Evolutionary conservation across 768 basidiomycete species (phyloP), one percentile per base, ranked within the genome.

Genomic region (Leccinum truebloodii): DNA sequence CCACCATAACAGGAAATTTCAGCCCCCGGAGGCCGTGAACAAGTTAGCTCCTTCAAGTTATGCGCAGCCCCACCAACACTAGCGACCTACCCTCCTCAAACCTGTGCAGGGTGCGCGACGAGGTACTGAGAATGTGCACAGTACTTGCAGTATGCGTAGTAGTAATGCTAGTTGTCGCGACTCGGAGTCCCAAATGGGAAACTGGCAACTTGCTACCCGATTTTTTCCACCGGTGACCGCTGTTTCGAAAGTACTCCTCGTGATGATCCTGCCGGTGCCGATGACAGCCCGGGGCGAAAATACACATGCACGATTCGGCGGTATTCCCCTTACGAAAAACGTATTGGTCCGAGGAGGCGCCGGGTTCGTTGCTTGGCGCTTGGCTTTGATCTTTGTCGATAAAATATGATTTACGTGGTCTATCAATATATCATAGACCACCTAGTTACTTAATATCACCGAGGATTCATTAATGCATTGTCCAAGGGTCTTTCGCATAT

Each of bases 1-100:
- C 5, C 7, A 0, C 61, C 46, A 53, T 16, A 65, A 55, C 37
- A 6, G 64, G 60, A 34, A 67, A 35, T 9, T 1, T n/a, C 20
- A 44, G 41, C n/a, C n/a, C n/a, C n/a, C n/a, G 16, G 32, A 32
- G 4, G 8, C 16, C 39, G 39, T 22, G 20, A 16, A 50, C 3
- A 6, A 22, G 5, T 22, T 14, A 26, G 24, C 24, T 50, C 48
- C 49, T 50, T 28, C 28, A 28, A 28, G 28, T 28, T 50, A 22
- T 16, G 51, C 30, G 28, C 51, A 50, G 26, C 26, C 24, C 26
- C 49, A 14, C 9, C 30, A 28, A 32, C 14, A 26, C n/a, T 48
- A 22, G 22, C 46, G 13, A 22, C 20, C 10, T 22, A 48, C n/a
- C 46, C 13, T 13, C 24, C 14, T 24, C 18, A 52, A 52, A 52